Base-by-base conservation (phyloP, 176 grass and related monocot species). In the Rhynchospora breviuscula region DNA sequence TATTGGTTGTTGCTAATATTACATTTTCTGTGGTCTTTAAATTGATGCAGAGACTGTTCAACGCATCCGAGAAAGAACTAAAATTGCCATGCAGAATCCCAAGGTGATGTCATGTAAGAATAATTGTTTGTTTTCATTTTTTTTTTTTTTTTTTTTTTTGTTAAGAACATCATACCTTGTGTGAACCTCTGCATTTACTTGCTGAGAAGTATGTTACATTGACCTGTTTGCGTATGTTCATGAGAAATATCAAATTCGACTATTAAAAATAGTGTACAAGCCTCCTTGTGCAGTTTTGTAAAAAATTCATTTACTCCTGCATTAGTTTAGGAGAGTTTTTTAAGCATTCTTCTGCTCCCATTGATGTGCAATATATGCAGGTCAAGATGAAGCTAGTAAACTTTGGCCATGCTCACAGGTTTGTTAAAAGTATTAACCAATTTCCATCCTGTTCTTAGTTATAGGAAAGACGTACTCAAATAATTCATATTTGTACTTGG, bases 41-140 rank as follows among this genome's bases (percentile, higher is more conserved):
- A 79, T 78, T 77, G 40, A 67, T 91, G 79, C 89, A 98, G 95
- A 95, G 88, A 98, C 95, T n/a, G 61, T 93, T 59, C 90, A 87
- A 85, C 81, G 79, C 85, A 98, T 98, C 73, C 85, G 91, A 21
- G 92, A 93, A 86, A 90, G 92, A 75, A 98, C 95, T 14, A 91
- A 88, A 90, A 85, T 95, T 81, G 95, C 95, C n/a, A 98, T 98
- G 95, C 92, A 98, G 87, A 85, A 98, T 80, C 92, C 95, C 93
- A 95, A 98, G 95, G 95, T 98, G 92, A 98, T 88, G 90, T 95
- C 92, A 93, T 97, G 92, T 94, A 97, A 92, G 92, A 94, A 87
- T 79, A 83, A 84, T 83, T 75, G 48, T 86, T 46, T 61, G 33
- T 69, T 79, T 58, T 49, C 44, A 73, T 73, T 6, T 73, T 35